phyloP scores from a whole-genome alignment of 148 eudicot species.

The Rhododendron griersonianum region DNA sequence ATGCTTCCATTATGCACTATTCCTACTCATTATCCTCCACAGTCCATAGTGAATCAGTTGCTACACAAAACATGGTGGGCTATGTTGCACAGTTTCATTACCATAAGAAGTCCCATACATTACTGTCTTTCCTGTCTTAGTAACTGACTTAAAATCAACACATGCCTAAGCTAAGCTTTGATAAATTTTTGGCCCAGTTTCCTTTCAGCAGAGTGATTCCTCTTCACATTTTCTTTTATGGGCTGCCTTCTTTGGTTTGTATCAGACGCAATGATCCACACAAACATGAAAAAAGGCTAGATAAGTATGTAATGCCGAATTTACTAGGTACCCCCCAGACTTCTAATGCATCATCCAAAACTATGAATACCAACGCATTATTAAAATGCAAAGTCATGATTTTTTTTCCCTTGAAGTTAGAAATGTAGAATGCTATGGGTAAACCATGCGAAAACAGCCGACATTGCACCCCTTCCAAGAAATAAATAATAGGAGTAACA shows the following conservation, averaged over 20 bases:
- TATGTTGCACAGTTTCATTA: not conserved
- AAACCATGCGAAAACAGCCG: not conserved
- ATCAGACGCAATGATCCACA: not conserved
- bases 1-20: not conserved
- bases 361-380: not conserved
- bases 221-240: not conserved
- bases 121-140: not conserved
- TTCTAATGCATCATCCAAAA: not conserved
- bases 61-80: not conserved
- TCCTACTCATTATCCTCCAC: not conserved
- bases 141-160: not conserved
- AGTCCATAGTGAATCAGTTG: not conserved
- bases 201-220: not conserved
- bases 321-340: not conserved
- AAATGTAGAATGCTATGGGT: not conserved
- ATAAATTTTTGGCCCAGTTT: not conserved
- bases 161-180: not conserved
- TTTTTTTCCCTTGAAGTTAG: not conserved
- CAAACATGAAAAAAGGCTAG: not conserved
- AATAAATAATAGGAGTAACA: not conserved
- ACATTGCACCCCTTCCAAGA: not conserved
- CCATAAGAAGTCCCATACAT: not conserved
- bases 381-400: not conserved
- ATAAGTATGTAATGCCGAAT: not conserved
- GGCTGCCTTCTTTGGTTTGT: not conserved